A percentile compares a stretch with the other conserved stretches of the same genome.
These are phyloP conservation scores for Taphrina flavorubra DNA, from an alignment of 1,139 yeast species.

Conservation along the genomic window DNA sequence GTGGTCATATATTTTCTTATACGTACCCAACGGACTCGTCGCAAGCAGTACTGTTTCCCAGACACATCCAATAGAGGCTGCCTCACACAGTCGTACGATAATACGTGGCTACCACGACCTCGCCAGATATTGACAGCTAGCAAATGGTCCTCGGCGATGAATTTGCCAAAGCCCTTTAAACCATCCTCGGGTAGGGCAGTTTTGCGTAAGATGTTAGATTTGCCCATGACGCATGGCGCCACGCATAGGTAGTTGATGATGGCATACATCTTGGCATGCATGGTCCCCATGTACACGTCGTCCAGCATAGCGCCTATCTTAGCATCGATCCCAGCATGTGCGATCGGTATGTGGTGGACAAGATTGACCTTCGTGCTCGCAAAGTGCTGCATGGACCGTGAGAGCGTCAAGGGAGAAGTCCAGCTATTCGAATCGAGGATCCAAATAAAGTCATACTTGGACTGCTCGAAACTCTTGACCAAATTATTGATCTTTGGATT, in stretches of 20 bases:
- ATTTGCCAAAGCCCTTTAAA: conserved; percentile 72
- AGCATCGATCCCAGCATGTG: conserved; percentile 46
- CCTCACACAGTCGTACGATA: conserved; percentile 77
- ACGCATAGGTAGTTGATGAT: conserved; percentile 75
- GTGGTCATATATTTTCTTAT: conserved; percentile 90
- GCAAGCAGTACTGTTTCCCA: conserved; percentile 62
- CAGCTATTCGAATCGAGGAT: conserved; percentile 87
- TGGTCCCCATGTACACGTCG: conserved; percentile 81
- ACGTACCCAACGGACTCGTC: conserved; percentile 84
- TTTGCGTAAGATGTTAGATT: conserved; percentile 76
- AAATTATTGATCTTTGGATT: conserved; percentile 88
- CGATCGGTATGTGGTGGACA: conserved; percentile 78
- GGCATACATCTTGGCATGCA: conserved; percentile 84
- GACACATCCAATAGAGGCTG: conserved; percentile 71
- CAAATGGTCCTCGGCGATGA: conserved; percentile 93
- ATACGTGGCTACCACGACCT: conserved; percentile 70
- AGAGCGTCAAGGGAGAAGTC: conserved; percentile 69
- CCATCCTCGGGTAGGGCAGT: conserved; percentile 65
- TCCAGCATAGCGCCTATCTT: conserved; percentile 72
- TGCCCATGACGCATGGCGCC: conserved; percentile 95
- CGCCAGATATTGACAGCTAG: conserved; percentile 83
- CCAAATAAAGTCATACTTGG: conserved; percentile 80
- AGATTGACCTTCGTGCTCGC: conserved; percentile 60
- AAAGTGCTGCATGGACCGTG: conserved; percentile 68
- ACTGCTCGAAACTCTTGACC: conserved; percentile 72